Conservation (phyloP, 2,329 filamentous ascomycete genomes). For the Colletotrichum australisinense region DNA sequence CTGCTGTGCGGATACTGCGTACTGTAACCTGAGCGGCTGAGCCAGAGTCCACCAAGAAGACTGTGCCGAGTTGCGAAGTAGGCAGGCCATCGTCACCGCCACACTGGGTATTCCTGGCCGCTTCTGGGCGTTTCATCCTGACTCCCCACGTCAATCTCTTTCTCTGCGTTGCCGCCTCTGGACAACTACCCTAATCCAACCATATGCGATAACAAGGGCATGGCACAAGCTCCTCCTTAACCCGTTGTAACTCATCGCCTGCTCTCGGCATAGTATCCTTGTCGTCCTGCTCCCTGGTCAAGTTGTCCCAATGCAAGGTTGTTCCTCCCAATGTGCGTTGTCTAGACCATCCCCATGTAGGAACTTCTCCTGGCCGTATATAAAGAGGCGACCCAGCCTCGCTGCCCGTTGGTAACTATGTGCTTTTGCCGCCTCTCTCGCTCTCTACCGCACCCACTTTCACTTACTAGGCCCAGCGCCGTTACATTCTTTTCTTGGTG, state of each 20-base stretch:
- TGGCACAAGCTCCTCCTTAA: constrained; percentile 6
- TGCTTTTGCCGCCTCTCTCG: constrained; percentile 1
- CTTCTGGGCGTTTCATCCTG: constrained; percentile 32
- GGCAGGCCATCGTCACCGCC: constrained; percentile 10
- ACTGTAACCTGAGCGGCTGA: background rate
- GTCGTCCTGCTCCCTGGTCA: background rate
- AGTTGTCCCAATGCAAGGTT: background rate
- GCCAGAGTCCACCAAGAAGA: background rate
- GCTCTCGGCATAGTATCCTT: constrained; percentile 5
- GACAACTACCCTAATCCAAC: background rate
- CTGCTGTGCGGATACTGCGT: no score
- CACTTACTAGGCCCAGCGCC: constrained; percentile 25
- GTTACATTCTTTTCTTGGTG: constrained; percentile 32
- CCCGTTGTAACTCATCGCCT: background rate
- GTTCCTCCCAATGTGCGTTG: background rate
- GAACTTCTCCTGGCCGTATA: constrained; percentile 4
- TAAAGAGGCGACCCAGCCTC: constrained; percentile 16
- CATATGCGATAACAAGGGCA: constrained; percentile 8
- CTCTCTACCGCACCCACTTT: constrained; percentile 5
- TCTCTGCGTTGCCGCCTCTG: constrained; percentile 9
- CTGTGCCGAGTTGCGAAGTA: constrained; percentile 5
- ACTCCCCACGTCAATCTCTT: constrained; percentile 15
- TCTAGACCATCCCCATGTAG: background rate
- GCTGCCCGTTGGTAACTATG: background rate
- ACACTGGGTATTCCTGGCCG: constrained; percentile 11